Evolutionary conservation across 345 rosid species (phyloP), one percentile per base, ranked within the genome.

Genomic region (Cardamine resedifolia): DNA sequence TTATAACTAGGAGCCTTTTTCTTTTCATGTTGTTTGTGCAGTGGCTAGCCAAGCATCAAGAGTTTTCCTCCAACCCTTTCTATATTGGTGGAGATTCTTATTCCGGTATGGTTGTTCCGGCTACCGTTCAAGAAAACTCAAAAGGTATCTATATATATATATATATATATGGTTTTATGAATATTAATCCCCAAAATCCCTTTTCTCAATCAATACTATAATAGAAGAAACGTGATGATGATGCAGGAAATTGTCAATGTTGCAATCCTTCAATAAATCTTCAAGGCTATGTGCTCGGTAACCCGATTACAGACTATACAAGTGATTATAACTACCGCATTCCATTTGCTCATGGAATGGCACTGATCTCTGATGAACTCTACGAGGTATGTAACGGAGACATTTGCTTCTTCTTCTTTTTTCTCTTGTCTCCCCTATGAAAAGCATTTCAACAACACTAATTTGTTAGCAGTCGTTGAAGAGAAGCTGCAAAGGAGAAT

Each of bases 241-340:
- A 66, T 66, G 48, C 82, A 89, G 92, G 83, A 60, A 89, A 89
- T 36, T 80, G 76, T 5, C 76, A 66, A 19, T 83, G 81, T 18
- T 48, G 51, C 44, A 21, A 60, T 41, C 86, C 89, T 24, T 16
- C 43, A 4, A 72, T 85, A 44, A 82, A 84, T 45, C 75, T 89
- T 6, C 83, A 88, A 89, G 97, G 92, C 26, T 88, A 81, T 70
- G 27, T 88, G n/a, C 81, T 88, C 7, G 94, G 94, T 9, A 90
- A 88, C 72, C 85, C 91, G 1, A 0, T 1, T 12, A 88, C 94
- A 11, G 80, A 77, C 0, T 0, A 0, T 4, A 1, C 14, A 4
- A 9, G 1, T 6, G 94, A 88, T 56, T 0, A 0, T 11, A 85
- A 88, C 76, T 33, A 70, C 4, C 36, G 16, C 6, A 63, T 86